A percentile compares a stretch with the other conserved stretches of the same genome.
Conservation (phyloP, 495 filamentous ascomycete genomes). For the Penicillium egyptiacum region DNA sequence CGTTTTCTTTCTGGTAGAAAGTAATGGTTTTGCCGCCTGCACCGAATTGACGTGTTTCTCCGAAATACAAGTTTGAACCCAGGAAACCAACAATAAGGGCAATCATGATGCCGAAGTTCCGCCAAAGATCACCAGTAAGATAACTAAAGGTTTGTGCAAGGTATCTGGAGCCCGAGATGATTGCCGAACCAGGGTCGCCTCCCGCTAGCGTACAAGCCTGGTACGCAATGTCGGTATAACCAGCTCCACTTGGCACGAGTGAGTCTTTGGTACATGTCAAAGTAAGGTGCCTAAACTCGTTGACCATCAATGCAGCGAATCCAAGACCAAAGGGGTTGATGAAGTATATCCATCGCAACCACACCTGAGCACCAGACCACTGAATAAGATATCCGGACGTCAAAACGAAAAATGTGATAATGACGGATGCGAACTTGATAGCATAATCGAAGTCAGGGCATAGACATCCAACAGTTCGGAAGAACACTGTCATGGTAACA, state of each 20-base stretch:
- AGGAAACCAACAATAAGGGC: constrained; percentile 69
- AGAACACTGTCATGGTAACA: constrained; percentile 75
- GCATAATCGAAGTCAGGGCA: constrained; percentile 85
- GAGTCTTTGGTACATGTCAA: constrained; percentile 64
- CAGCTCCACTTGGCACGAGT: constrained; percentile 62
- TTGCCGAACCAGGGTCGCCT: constrained; percentile 57
- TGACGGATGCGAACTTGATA: constrained; percentile 72
- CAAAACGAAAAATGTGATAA: constrained; percentile 75
- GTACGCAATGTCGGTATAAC: constrained; percentile 63
- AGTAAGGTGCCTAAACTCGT: constrained; percentile 67
- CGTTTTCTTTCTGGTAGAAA: constrained; percentile 69
- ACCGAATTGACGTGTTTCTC: constrained; percentile 73
- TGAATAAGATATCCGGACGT: constrained; percentile 82
- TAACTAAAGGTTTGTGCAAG: constrained; percentile 65
- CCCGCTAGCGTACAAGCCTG: constrained; percentile 76
- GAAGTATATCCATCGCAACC: constrained; percentile 81
- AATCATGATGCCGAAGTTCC: constrained; percentile 74
- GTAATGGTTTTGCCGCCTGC: constrained; percentile 77
- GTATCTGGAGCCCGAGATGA: constrained; percentile 62
- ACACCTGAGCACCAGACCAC: constrained; percentile 65
- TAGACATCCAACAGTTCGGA: constrained; percentile 74
- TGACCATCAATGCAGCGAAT: constrained; percentile 77
- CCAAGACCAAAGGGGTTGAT: constrained; percentile 74
- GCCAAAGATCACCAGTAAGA: constrained; percentile 60
- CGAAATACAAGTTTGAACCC: constrained; percentile 64